phyloP scores from a whole-genome alignment of 306 rosid genomes.

The Sicyos edulis region DNA sequence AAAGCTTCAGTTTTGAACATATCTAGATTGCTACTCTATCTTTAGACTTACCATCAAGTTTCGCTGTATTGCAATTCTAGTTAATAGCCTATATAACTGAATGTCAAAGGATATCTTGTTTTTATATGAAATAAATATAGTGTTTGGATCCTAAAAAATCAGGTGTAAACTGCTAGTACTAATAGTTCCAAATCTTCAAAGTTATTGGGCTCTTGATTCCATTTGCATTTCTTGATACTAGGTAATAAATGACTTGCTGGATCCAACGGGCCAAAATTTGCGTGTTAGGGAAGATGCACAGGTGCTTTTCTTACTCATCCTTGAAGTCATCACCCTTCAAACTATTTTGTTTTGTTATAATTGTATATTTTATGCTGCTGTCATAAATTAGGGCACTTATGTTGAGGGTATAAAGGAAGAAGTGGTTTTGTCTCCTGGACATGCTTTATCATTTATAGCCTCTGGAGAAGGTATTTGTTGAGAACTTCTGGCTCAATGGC shows the following conservation, averaged over 20 bases:
- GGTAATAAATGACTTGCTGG: constrained; percentile 99
- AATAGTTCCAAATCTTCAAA: constrained; percentile 8
- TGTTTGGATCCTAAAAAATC: neutral
- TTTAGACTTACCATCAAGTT: neutral
- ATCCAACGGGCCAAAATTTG: constrained; percentile 97
- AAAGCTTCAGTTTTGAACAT: neutral
- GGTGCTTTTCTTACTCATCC: constrained; percentile 38
- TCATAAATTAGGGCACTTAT: constrained; percentile 79
- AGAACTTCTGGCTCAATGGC: constrained; percentile 11
- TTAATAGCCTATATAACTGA: neutral
- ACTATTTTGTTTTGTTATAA: constrained; percentile 17
- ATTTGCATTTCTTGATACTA: constrained; percentile 40
- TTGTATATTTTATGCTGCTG: neutral
- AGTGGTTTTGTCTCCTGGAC: constrained; percentile 97
- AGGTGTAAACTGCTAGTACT: neutral
- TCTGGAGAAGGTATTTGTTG: constrained; percentile 86
- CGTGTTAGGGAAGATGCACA: constrained; percentile 98
- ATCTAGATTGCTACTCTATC: neutral
- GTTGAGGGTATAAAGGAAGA: constrained; percentile 99
- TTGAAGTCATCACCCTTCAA: constrained; percentile 17
- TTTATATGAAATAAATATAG: neutral
- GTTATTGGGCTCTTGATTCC: neutral
- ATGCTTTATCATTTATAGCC: constrained; percentile 96
- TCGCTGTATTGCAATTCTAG: neutral
- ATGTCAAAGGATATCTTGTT: neutral